Evolutionary conservation across 345 rosid genomes (phyloP).

Genomic region (Populus nigra): DNA sequence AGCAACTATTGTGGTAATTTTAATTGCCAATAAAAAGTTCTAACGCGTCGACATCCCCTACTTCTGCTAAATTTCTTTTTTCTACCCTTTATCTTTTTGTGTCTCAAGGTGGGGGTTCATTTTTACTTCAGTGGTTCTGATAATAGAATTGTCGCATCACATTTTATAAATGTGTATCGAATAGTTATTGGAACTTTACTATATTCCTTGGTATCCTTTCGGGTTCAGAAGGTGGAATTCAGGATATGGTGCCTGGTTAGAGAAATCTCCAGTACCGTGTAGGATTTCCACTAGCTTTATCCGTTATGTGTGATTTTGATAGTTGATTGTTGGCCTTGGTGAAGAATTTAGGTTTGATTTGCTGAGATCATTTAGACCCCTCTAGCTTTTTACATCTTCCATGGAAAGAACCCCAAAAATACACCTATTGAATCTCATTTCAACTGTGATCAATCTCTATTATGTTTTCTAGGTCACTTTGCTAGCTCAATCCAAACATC

Average conservation of each 20-base stretch:
- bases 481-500: neutral
- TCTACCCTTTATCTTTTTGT: neutral
- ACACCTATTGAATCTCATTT: neutral
- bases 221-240: neutral
- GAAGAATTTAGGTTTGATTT: too few relatives aligned
- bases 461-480: neutral
- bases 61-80: neutral
- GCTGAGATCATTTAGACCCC: too few relatives aligned
- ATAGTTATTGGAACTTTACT: too few relatives aligned
- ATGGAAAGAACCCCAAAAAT: neutral
- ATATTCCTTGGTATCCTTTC: too few relatives aligned
- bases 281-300: neutral
- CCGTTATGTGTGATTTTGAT: too few relatives aligned
- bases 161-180: too few relatives aligned
- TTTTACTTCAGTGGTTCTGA: too few relatives aligned
- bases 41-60: neutral
- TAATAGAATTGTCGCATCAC: too few relatives aligned
- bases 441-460: neutral
- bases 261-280: neutral
- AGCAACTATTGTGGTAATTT: neutral
- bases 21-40: neutral
- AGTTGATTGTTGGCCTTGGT: too few relatives aligned
- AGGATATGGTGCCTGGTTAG: neutral
- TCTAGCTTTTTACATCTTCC: neutral
- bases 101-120: too few relatives aligned